These are phyloP conservation scores for Tetrapisispora namnaoensis DNA, from an alignment of 805 yeast genomes.

Conservation along the genomic window DNA sequence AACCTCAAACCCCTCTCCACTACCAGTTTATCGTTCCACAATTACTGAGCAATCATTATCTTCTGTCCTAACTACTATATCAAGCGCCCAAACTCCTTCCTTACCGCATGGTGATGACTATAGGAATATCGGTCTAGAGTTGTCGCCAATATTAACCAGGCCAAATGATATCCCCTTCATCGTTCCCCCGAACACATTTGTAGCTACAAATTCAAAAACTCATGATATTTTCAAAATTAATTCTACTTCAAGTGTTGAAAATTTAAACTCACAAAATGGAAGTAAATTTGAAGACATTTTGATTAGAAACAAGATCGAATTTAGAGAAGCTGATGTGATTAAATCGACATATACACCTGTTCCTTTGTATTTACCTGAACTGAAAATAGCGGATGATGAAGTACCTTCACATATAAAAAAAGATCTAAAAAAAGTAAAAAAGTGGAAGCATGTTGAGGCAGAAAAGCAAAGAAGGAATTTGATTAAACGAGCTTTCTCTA, in stretches of 20 bases:
- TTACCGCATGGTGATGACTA: not conserved
- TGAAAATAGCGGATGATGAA: conserved; percentile 14
- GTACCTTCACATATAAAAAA: conserved; percentile 15
- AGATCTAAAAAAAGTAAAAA: conserved; percentile 16
- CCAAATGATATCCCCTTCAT: conserved; percentile 2
- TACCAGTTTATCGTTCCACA: not conserved
- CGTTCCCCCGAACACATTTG: conserved; percentile 1
- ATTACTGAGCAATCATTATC: not conserved
- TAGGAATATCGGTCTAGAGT: not conserved
- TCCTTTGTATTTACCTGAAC: conserved; percentile 16
- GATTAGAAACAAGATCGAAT: not conserved
- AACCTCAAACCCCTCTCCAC: conserved; percentile 3
- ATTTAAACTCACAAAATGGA: too few relatives aligned
- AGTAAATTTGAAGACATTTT: not conserved
- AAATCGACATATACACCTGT: not conserved
- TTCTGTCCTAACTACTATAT: not conserved
- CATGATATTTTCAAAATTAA: not conserved
- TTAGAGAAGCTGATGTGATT: not conserved
- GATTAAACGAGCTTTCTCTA: conserved; percentile 24
- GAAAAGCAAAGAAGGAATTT: conserved; percentile 25
- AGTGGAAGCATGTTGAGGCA: conserved; percentile 28
- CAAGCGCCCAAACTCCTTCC: not conserved
- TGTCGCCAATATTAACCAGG: not conserved
- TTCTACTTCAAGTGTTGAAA: not conserved
- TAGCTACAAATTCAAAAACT: not conserved